These are phyloP conservation scores for Saccharomycopsis olivae DNA, from an alignment of 805 yeast species.

Conservation along the genomic window DNA sequence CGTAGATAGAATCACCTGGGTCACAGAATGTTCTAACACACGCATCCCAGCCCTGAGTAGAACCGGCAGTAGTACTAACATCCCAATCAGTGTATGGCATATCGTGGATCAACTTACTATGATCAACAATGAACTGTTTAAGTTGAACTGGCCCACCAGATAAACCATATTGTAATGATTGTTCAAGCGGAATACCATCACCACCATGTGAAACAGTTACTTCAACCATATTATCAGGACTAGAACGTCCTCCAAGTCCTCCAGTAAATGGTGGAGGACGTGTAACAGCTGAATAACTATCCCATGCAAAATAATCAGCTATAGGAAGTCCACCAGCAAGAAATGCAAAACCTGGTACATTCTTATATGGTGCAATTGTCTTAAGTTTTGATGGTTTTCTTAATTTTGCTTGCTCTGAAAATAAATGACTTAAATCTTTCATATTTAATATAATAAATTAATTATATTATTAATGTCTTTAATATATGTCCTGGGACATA, in stretches of 20 bases:
- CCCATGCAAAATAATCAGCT: constrained; percentile 67
- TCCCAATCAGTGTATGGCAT: constrained; percentile 50
- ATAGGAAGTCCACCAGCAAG: constrained; percentile 81
- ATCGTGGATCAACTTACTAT: constrained; percentile 34
- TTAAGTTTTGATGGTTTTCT: constrained; percentile 4
- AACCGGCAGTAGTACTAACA: constrained; percentile 46
- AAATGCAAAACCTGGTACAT: constrained; percentile 50
- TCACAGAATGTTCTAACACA: constrained; percentile 46
- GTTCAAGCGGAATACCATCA: constrained; percentile 47
- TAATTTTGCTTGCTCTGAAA: constrained; percentile 7
- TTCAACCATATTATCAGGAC: constrained; percentile 8
- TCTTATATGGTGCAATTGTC: background rate
- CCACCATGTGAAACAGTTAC: constrained; percentile 19
- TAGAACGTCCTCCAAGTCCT: constrained; percentile 44
- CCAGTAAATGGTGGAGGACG: constrained; percentile 54
- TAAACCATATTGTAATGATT: constrained; percentile 69
- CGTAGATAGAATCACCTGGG: constrained; percentile 49
- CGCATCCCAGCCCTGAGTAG: constrained; percentile 61
- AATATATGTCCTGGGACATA: background rate
- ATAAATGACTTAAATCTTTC: constrained; percentile 3
- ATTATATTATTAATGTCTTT: background rate
- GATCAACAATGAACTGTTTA: constrained; percentile 47
- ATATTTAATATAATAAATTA: too few relatives aligned
- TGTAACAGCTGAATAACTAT: constrained; percentile 41
- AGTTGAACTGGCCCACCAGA: constrained; percentile 59